phyloP scores from a whole-genome alignment of 345 rosid genomes.

The Abelmoschus esculentus region DNA sequence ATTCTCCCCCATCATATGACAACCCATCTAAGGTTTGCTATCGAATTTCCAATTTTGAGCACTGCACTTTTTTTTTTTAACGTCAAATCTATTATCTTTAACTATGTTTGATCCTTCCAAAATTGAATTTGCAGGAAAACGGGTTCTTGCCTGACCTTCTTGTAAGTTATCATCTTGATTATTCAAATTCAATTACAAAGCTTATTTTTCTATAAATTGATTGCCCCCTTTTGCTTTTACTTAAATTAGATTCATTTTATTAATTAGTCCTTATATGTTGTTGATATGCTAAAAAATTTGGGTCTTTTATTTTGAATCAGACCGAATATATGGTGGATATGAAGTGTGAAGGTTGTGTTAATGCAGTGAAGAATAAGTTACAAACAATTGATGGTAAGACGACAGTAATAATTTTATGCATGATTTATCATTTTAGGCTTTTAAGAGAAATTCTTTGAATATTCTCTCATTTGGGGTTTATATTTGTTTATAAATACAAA shows the following conservation, averaged over 20 bases:
- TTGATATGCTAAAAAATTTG: neutral
- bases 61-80: slow-evolving; percentile 5
- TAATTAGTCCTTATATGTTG: neutral
- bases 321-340: slow-evolving; percentile 97
- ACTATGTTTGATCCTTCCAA: neutral
- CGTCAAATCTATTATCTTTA: slow-evolving; percentile 6
- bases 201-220: no score
- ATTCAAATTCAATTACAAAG: neutral
- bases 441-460: neutral
- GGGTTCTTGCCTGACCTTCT: slow-evolving; percentile 66
- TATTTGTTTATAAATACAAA: slow-evolving; percentile 17
- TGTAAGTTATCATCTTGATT: slow-evolving; percentile 33
- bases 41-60: slow-evolving; percentile 6
- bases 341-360: slow-evolving; percentile 89
- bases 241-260: neutral
- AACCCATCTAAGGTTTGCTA: slow-evolving; percentile 40
- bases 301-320: slow-evolving; percentile 20
- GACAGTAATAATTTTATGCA: neutral
- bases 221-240: no score
- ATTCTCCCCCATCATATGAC: slow-evolving; percentile 44
- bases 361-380: slow-evolving; percentile 71
- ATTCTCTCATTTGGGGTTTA: neutral
- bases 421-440: slow-evolving; percentile 1
- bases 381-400: slow-evolving; percentile 54
- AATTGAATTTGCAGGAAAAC: slow-evolving; percentile 42